These are phyloP conservation scores for Coffea eugenioides DNA, from an alignment of 257 asterid species.

Conservation along the genomic window DNA sequence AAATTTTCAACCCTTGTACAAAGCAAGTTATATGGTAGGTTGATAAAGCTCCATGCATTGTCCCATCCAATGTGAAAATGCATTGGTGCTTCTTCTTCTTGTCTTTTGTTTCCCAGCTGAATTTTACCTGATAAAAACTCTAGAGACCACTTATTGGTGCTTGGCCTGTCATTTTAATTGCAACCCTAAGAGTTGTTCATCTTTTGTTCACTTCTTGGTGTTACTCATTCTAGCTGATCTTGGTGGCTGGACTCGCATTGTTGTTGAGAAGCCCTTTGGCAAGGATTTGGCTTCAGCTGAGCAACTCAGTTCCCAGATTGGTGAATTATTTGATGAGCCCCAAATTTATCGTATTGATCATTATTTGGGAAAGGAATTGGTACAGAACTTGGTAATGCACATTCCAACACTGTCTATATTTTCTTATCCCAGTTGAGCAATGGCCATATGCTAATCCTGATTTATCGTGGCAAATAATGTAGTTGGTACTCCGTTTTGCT, in stretches of 20 bases:
- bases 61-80: not conserved
- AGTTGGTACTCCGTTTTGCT: slow-evolving; percentile 98
- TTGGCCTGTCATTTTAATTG: slow-evolving; percentile 12
- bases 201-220: slow-evolving; percentile 15
- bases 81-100: no score
- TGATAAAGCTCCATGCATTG: not conserved
- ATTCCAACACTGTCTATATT: not conserved
- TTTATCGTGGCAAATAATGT: slow-evolving; percentile 32
- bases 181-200: not conserved
- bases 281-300: slow-evolving; percentile 95
- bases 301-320: slow-evolving; percentile 90
- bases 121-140: not conserved
- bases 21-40: not conserved
- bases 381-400: slow-evolving; percentile 85
- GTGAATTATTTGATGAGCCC: slow-evolving; percentile 83
- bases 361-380: slow-evolving; percentile 96
- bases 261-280: slow-evolving; percentile 99
- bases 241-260: slow-evolving; percentile 98
- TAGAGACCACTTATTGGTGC: not conserved
- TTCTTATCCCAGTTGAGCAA: slow-evolving; percentile 3
- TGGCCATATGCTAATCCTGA: slow-evolving; percentile 16
- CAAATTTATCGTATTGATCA: slow-evolving; percentile 97
- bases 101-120: not conserved
- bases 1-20: not conserved
- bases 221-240: slow-evolving; percentile 64